phyloP scores from a whole-genome alignment of 768 basidiomycete species.

The Dioszegia hungarica region DNA sequence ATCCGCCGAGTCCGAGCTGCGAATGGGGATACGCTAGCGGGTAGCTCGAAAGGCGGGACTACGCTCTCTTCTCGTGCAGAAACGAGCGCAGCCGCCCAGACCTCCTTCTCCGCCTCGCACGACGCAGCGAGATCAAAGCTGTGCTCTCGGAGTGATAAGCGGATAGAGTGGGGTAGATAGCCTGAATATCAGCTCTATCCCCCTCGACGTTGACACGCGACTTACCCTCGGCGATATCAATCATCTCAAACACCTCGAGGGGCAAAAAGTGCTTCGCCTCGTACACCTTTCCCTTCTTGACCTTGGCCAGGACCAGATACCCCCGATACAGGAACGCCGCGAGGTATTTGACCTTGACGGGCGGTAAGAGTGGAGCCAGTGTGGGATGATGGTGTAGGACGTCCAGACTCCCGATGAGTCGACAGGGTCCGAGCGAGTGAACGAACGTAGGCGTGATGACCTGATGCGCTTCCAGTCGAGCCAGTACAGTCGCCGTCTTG shows the following conservation, averaged over 20 bases:
- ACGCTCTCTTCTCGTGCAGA: conserved; percentile 55
- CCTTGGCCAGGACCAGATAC: conserved; percentile 81
- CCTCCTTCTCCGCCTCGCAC: conserved; percentile 73
- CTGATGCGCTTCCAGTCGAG: conserved; percentile 56
- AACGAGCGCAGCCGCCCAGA: conserved; percentile 71
- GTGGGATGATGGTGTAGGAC: conserved; percentile 67
- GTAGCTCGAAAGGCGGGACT: conserved; percentile 52
- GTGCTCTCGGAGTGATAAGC: conserved; percentile 64
- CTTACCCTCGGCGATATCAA: conserved; percentile 70
- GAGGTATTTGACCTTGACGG: conserved; percentile 74
- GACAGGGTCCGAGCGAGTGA: conserved; percentile 69
- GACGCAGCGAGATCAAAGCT: conserved; percentile 81
- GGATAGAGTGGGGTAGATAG: conserved; percentile 74
- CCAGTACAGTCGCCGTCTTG: conserved; percentile 65
- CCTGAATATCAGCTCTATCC: conserved; percentile 52
- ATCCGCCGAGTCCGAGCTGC: conserved; percentile 31
- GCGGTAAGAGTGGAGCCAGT: conserved; percentile 52
- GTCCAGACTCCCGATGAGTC: conserved; percentile 80
- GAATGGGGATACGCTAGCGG: conserved; percentile 40
- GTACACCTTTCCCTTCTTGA: conserved; percentile 67
- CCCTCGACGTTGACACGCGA: conserved; percentile 15
- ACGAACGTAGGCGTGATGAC: conserved; percentile 47
- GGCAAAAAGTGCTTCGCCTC: conserved; percentile 87
- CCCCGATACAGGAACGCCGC: conserved; percentile 88
- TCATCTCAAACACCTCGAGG: conserved; percentile 65